Percentiles rank a stretch among this genome's conserved stretches.
These are phyloP conservation scores for Daucus carota DNA, from an alignment of 129 eudicot genomes.

Conservation along the genomic window DH1_v3.0 NC_030381.2:28947501-28948000, in stretches of 20 bases:
- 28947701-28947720: slow-evolving; percentile 79
- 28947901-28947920: slow-evolving; percentile 77
- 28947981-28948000: slow-evolving; percentile 86
- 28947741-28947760: slow-evolving; percentile 72
- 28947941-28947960: slow-evolving; percentile 86
- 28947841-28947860: slow-evolving; percentile 91
- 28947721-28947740: slow-evolving; percentile 77
- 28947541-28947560: too few relatives aligned
- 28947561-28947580: too few relatives aligned
- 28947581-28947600: too few relatives aligned
- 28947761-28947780: slow-evolving; percentile 96
- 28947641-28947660: slow-evolving; percentile 19
- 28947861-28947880: slow-evolving; percentile 75
- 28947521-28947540: slow-evolving; percentile 1
- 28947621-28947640: not conserved
- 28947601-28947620: not conserved
- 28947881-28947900: slow-evolving; percentile 70
- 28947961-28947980: slow-evolving; percentile 72
- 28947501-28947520: not conserved
- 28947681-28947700: slow-evolving; percentile 96
- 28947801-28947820: slow-evolving; percentile 85
- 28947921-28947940: slow-evolving; percentile 75
- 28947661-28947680: slow-evolving; percentile 89
- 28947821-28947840: slow-evolving; percentile 85
- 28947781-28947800: slow-evolving; percentile 68